Percentiles rank a stretch among this genome's conserved stretches.
These are phyloP conservation scores for Candida morakotiae DNA, from an alignment of 805 yeast genomes.

Conservation along the genomic window DNA sequence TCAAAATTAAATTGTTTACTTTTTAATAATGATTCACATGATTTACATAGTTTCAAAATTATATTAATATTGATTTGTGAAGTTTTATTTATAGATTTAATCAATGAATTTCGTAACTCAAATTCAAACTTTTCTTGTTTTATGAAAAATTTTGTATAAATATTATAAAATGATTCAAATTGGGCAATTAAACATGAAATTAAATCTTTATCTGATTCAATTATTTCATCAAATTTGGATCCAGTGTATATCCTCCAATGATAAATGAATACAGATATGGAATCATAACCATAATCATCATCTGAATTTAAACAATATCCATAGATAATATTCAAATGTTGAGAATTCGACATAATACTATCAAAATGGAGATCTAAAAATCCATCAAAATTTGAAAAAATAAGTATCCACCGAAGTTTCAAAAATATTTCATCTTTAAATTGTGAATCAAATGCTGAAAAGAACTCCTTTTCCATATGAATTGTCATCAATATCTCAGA, in stretches of 20 bases:
- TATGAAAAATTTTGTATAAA: constrained; percentile 12
- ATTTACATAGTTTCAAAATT: constrained; percentile 24
- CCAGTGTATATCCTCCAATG: constrained; percentile 21
- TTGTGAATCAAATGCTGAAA: too few relatives aligned
- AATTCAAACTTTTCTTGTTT: constrained; percentile 21
- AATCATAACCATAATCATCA: constrained; percentile 18
- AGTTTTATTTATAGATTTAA: constrained; percentile 13
- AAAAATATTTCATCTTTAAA: constrained; percentile 13
- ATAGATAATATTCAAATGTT: constrained; percentile 14
- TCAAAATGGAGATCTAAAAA: constrained; percentile 19
- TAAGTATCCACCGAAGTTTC: constrained; percentile 26
- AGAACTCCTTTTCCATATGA: constrained; percentile 16
- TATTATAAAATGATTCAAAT: constrained; percentile 11
- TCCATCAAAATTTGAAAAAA: constrained; percentile 22
- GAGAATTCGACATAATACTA: constrained; percentile 10
- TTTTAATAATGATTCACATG: constrained; percentile 28
- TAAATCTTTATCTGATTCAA: constrained; percentile 7
- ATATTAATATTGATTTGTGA: constrained; percentile 14
- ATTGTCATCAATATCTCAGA: too few relatives aligned
- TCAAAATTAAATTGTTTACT: constrained; percentile 16
- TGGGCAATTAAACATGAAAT: constrained; percentile 11
- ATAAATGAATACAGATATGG: constrained; percentile 16
- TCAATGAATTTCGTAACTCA: constrained; percentile 28
- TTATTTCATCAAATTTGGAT: constrained; percentile 6
- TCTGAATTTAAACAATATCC: constrained; percentile 15